Evolutionary conservation across 768 basidiomycete genomes (phyloP).

Genomic region (Rhizopogon vinicolor): DNA sequence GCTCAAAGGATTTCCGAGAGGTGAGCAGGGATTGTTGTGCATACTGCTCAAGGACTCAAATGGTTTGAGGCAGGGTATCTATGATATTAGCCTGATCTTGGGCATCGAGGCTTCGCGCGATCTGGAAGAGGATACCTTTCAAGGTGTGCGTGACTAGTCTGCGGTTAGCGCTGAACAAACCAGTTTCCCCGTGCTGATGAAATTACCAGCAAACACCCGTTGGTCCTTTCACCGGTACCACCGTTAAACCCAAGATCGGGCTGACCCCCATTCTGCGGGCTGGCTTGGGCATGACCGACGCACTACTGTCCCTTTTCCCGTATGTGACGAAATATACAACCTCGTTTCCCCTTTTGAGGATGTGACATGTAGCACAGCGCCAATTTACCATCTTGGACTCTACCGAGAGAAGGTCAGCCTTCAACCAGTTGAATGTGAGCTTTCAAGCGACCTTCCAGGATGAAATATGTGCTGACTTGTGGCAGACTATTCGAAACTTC

Average conservation of each 20-base stretch:
- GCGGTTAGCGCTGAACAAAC: slow-evolving; percentile 2
- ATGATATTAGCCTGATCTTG: slow-evolving; percentile 69
- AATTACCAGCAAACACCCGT: slow-evolving; percentile 67
- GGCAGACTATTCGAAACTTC: slow-evolving; percentile 90
- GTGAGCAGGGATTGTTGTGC: slow-evolving; percentile 29
- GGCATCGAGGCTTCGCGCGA: slow-evolving; percentile 80
- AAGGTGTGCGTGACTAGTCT: slow-evolving; percentile 46
- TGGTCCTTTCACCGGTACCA: slow-evolving; percentile 70
- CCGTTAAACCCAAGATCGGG: slow-evolving; percentile 74
- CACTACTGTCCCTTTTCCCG: slow-evolving; percentile 82
- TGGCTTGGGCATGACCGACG: slow-evolving; percentile 91
- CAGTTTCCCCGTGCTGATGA: neutral
- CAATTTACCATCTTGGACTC: slow-evolving; percentile 88
- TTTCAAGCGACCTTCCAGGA: neutral
- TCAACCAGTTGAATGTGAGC: slow-evolving; percentile 86
- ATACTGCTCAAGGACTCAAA: slow-evolving; percentile 1
- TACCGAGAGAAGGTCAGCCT: slow-evolving; percentile 84
- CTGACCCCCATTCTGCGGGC: slow-evolving; percentile 91
- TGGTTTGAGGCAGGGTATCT: slow-evolving; percentile 52
- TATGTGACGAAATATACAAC: slow-evolving; percentile 33
- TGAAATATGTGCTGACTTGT: neutral
- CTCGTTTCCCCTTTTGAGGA: neutral
- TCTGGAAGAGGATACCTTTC: slow-evolving; percentile 57
- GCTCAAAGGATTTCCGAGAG: slow-evolving; percentile 76
- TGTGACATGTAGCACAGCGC: slow-evolving; percentile 48